These are phyloP conservation scores for Brassica napus DNA, from an alignment of 345 rosid species.

Conservation along the genomic window Da-Ae NC_063449.1:46859001-46859500, in stretches of 20 bases:
- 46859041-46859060: constrained; percentile 11
- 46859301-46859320: constrained; percentile 11
- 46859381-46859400: not conserved
- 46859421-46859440: not conserved
- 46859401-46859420: not conserved
- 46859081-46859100: not conserved
- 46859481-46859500: not conserved
- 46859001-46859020: not conserved
- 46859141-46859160: not conserved
- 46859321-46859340: not conserved
- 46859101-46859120: not conserved
- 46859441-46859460: not conserved
- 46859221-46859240: not conserved
- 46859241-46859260: constrained; percentile 4
- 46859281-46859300: constrained; percentile 12
- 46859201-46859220: not conserved
- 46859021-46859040: not conserved
- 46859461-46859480: not conserved
- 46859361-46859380: not conserved
- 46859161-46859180: not conserved
- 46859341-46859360: constrained; percentile 37
- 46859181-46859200: not conserved
- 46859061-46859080: constrained; percentile 31
- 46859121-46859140: not conserved
- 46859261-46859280: not conserved